Evolutionary conservation across 1,139 yeast species (phyloP), one percentile per base, ranked within the genome.

Genomic region (Scheffersomyces illinoinensis): DNA sequence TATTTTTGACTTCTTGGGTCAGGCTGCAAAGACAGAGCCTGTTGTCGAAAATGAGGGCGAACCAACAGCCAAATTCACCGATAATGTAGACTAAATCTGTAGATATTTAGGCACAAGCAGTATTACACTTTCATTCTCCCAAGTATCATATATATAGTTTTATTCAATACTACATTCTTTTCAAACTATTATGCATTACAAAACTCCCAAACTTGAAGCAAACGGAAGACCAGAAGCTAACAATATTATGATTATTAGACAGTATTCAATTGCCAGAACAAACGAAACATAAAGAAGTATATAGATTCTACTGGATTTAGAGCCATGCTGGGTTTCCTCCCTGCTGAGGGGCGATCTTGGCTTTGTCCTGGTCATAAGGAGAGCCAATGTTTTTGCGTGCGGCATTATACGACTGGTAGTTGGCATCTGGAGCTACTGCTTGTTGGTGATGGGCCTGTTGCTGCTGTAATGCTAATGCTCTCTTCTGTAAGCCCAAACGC

Each of bases 1-100:
- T 61, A 86, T 90, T 24, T 90, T 91, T 69, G 93, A 90, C 68
- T 93, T 89, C 72, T 78, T 92, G 66, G 89, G 93, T 14, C 91
- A 92, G 1, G 69, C 69, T 5, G 77, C 72, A 60, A 20, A 24
- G 8, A 20, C 51, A 6, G 51, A 48, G 12, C 18, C 24, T 20
- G 51, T 20, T n/a, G 24, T 20, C 14, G 51, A 48, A 21, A n/a
- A 48, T n/a, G 24, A 21, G 12, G 26, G 26, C 14, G 21, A 21
- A 51, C 54, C 49, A 53, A 54, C 52, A n/a, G 53, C 56, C 54
- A 57, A 47, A 55, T 56, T 61, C 54, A 57, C 56, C 33, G 62
- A 59, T 50, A 59, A 59, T 33, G 62, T 58, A 4, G 61, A 59
- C 53, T 61, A 55, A 24, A 43, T 50, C 24, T 8, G 17, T 33